phyloP scores from a whole-genome alignment of 2,329 filamentous ascomycete genomes.

The Cercospora canescens region DNA sequence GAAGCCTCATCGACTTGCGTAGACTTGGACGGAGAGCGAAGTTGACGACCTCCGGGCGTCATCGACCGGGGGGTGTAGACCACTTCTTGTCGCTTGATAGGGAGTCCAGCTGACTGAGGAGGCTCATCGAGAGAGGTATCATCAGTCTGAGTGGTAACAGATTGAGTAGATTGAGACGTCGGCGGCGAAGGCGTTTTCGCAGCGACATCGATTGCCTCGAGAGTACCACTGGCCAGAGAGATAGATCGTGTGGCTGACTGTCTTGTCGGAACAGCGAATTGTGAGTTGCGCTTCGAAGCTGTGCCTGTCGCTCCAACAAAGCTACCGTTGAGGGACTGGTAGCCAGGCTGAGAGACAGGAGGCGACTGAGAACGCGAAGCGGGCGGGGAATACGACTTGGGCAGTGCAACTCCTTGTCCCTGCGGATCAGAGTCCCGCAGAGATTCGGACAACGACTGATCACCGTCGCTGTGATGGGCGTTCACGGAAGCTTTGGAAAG shows the following conservation, averaged over 20 bases:
- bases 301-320: slow-evolving; percentile 2
- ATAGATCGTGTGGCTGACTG: slow-evolving; percentile 9
- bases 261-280: not conserved
- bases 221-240: slow-evolving; percentile 14
- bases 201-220: slow-evolving; percentile 16
- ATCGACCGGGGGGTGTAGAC: slow-evolving; percentile 12
- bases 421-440: slow-evolving; percentile 15
- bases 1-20: slow-evolving; percentile 13
- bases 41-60: slow-evolving; percentile 3
- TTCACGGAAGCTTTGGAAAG: not conserved
- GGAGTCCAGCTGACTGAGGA: not conserved
- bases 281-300: slow-evolving; percentile 13
- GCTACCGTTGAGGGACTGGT: slow-evolving; percentile 6
- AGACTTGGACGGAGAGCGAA: slow-evolving; percentile 13
- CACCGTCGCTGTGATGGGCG: not conserved
- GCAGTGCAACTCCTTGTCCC: slow-evolving; percentile 11
- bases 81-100: slow-evolving; percentile 15
- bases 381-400: not conserved
- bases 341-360: slow-evolving; percentile 3
- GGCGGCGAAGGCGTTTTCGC: slow-evolving; percentile 18
- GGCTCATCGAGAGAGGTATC: slow-evolving; percentile 10
- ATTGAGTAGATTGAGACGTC: slow-evolving; percentile 13
- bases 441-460: slow-evolving; percentile 7
- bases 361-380: slow-evolving; percentile 10
- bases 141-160: slow-evolving; percentile 16